Base-by-base conservation (phyloP, 148 eudicot species). In the Cornus suecica region DNA sequence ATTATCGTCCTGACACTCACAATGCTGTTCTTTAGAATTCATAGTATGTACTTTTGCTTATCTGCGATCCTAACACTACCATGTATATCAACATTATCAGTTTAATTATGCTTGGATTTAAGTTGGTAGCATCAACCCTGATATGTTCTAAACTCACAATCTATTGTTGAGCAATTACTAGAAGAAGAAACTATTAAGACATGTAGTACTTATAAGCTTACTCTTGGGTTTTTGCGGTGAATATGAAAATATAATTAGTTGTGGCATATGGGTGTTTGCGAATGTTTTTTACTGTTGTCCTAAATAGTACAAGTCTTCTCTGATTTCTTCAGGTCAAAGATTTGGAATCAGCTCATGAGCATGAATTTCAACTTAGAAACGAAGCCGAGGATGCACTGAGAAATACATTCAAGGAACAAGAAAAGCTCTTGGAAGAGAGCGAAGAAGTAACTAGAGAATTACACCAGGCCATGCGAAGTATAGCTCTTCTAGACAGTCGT, bases 401-500 rank as follows among this genome's bases (percentile, higher is more conserved):
- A 66, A 41, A 74, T 69, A 76, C 78, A 78, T 77, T 83, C 30
- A 87, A 85, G 73, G 94, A 89, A 77, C 88, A 86, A 77, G 88
- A 91, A 78, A 87, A 75, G 62, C 84, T 88, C 56, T 54, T 84
- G 68, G 86, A 87, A 70, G 86, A 89, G 75, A 89, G 79, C 65
- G 80, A 85, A 65, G 80, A 74, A 69, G 69, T 83, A 66, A 80
- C 78, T 54, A 78, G 84, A 67, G 83, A 89, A 67, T 84, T 91
- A 69, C 86, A 91, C 22, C 89, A 79, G 83, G 76, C 90, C 76
- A 88, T 86, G 93, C 83, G 86, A 76, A 91, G 82, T 79, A 87
- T 91, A 65, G 89, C 93, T 42, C 80, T 89, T 58, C 82, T 93
- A 65, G 91, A 88, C 41, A 83, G 86, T 64, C 93, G 90, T 48